phyloP scores from a whole-genome alignment of 2,329 filamentous ascomycete genomes.

The Sphaerulina vaccinii region DNA sequence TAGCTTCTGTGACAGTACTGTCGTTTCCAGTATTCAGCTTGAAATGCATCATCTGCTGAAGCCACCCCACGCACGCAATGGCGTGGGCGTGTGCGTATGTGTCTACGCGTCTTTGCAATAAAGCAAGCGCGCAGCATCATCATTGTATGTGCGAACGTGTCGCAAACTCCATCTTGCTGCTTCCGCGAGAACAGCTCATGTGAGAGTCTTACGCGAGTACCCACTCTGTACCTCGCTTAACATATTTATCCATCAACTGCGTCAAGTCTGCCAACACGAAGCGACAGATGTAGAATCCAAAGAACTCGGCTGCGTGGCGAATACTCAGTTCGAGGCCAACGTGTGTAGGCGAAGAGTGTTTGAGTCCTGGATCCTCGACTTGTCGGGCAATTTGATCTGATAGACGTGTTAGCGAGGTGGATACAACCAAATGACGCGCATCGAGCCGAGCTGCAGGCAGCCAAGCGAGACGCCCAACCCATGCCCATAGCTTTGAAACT shows the following conservation, averaged over 20 bases:
- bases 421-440: constrained; percentile 14
- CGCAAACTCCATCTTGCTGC: not conserved
- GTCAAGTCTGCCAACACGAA: constrained; percentile 87
- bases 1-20: not conserved
- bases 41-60: not conserved
- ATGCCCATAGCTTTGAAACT: not conserved
- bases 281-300: constrained; percentile 92
- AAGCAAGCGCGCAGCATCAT: not conserved
- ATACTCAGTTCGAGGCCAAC: constrained; percentile 92
- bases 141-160: not conserved
- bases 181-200: not conserved
- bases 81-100: not conserved
- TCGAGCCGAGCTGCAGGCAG: constrained; percentile 12
- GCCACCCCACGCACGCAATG: not conserved
- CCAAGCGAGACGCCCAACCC: constrained; percentile 14
- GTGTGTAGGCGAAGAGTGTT: constrained; percentile 88
- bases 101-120: not conserved
- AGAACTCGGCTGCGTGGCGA: constrained; percentile 93
- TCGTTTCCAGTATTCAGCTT: not conserved
- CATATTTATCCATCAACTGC: constrained; percentile 88
- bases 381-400: constrained; percentile 92
- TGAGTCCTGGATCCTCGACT: constrained; percentile 90
- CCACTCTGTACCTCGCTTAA: constrained; percentile 97
- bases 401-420: constrained; percentile 17
- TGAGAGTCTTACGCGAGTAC: constrained; percentile 56